These are phyloP conservation scores for Candida patagonica DNA, from an alignment of 805 yeast genomes.

Conservation along the genomic window DNA sequence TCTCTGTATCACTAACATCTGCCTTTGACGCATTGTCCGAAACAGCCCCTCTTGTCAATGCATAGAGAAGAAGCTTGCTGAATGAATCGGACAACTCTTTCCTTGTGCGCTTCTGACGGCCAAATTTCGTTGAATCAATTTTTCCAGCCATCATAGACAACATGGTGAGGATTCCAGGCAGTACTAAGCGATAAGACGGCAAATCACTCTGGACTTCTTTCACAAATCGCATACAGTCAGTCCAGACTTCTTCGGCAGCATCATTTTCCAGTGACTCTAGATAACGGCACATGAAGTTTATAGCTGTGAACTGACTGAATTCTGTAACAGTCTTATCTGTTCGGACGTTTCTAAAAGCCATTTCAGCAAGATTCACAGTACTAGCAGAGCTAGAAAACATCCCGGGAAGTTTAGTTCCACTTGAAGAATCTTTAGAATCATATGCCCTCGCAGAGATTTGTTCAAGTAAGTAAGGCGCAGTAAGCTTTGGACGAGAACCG, in stretches of 20 bases:
- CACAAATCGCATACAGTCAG: slow-evolving; percentile 45
- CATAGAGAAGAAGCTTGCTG: slow-evolving; percentile 26
- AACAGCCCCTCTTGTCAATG: slow-evolving; percentile 2
- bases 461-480: slow-evolving; percentile 57
- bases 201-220: slow-evolving; percentile 46
- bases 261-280: slow-evolving; percentile 61
- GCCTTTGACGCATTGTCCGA: background rate
- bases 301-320: slow-evolving; percentile 37
- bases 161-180: slow-evolving; percentile 47
- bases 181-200: slow-evolving; percentile 37
- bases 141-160: slow-evolving; percentile 46
- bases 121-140: slow-evolving; percentile 47
- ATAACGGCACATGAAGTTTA: slow-evolving; percentile 52
- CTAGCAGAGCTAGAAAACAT: background rate
- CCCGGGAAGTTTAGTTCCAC: background rate
- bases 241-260: slow-evolving; percentile 72
- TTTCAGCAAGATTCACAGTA: background rate
- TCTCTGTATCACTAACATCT: background rate
- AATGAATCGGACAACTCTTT: slow-evolving; percentile 49
- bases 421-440: slow-evolving; percentile 26
- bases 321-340: slow-evolving; percentile 19
- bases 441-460: slow-evolving; percentile 31
- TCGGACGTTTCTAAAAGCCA: slow-evolving; percentile 1
- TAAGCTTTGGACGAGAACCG: slow-evolving; percentile 69
- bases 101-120: slow-evolving; percentile 48